Base-by-base conservation (phyloP, 768 basidiomycete species). In the Leccinellum luteum region DNA sequence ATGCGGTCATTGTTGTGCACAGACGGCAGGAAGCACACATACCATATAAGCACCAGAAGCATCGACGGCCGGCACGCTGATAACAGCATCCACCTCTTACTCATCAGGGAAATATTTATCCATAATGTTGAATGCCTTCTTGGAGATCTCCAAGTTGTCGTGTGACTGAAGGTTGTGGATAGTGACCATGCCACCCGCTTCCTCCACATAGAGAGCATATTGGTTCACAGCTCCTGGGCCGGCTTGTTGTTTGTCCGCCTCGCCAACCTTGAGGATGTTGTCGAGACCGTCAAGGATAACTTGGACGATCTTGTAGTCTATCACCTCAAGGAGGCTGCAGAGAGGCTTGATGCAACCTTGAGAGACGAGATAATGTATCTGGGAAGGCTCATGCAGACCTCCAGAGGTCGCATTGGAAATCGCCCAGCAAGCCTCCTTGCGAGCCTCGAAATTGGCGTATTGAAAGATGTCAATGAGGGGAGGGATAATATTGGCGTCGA, bases 251-350 rank as follows among this genome's bases (percentile, higher is more conserved):
- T 89, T 98, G 75, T 99, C 97, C 68, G 88, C 85, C 76, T 99
- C 96, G 44, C 97, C 96, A 61, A 99, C 90, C 76, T 97, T 98
- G 64, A 99, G 79, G 66, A 98, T 94, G 75, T 99, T 99, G 75
- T 99, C 97, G 50, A 99, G 81, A 54, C 97, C 97, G 71, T 99
- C 97, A 48, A 99, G 85, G 19, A 96, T 95, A 41, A 98, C 96
- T 75, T 94, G 90, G 65, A 99, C 98, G 65, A 98, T 97, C 80
- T 99, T 99, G 84, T 98, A 98, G 77, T 99, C 97, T 94, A 98
- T 95, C 83, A 94, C 96, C 27, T 86, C 88, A 57, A 99, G 81
- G 52, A 99, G 79, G 68, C 98, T 96, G 71, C 97, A 99, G 28
- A 99, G 81, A 15, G 97, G 97, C 76, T 98, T 98, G 78, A 99